Evolutionary conservation across 2,329 filamentous ascomycete species (phyloP).

Genomic region (Colletotrichum sp.): DNA sequence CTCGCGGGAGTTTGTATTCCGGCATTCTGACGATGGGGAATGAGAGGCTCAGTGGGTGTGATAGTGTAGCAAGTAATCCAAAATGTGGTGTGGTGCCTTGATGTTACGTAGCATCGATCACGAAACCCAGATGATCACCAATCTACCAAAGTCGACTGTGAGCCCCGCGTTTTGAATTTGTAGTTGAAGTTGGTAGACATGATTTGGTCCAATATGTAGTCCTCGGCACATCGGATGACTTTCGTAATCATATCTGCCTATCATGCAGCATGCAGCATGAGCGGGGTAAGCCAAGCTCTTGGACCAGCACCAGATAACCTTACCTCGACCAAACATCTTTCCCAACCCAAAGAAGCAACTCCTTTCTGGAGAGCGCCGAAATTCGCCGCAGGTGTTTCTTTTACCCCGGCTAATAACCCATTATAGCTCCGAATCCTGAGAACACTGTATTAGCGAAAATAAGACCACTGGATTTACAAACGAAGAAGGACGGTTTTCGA

Average conservation of each 20-base stretch:
- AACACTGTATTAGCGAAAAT: neutral
- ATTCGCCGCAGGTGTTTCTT: neutral
- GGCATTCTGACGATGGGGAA: neutral
- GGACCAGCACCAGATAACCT: neutral
- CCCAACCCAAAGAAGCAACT: neutral
- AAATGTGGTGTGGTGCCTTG: too few species aligned
- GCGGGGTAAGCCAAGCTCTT: neutral
- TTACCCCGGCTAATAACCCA: neutral
- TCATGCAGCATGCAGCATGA: neutral
- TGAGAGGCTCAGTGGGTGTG: neutral
- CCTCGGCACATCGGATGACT: neutral
- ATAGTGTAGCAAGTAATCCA: fast-evolving
- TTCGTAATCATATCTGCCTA: neutral
- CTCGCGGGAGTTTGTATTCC: neutral
- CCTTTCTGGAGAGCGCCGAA: neutral
- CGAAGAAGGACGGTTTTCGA: neutral
- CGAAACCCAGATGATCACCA: neutral
- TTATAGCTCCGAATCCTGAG: fast-evolving
- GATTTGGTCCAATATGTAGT: neutral
- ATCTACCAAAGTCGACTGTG: neutral
- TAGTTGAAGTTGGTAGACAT: neutral
- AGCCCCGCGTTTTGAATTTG: neutral
- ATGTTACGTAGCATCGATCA: neutral
- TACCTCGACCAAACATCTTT: neutral
- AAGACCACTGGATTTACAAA: neutral